Evolutionary conservation across 2,329 filamentous ascomycete genomes (phyloP), one percentile per base, ranked within the genome.

Genomic region (Fusarium multiceps): DNA sequence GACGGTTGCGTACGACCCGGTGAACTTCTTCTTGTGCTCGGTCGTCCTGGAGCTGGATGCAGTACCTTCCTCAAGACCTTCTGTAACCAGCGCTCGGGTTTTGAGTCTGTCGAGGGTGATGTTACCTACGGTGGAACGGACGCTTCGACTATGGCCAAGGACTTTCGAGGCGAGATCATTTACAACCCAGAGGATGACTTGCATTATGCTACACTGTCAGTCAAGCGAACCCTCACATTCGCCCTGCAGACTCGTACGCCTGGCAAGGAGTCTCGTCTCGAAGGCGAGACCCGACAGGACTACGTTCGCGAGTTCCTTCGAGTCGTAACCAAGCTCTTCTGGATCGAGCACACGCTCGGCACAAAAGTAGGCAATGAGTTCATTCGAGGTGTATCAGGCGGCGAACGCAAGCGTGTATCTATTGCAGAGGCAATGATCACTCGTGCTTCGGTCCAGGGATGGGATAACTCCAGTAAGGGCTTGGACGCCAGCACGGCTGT

Each of bases 381-480:
- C 43, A 85, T 92, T n/a, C 86, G 90, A 8, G 81, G 81, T 27
- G 85, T 91, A 0, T 88, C 85, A 6, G 89, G 89, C 25, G 89
- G 89, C 42, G 89, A 91, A 76, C 83, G 88, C 56, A 93, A 94
- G 80, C 89, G 92, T 76, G 92, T 94, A 4, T 90, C 88, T 41
- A 92, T 94, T 66, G 91, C 90, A 2, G 91, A 94, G 76, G 90
- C 30, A 8, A 87, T 91, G 60, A 84, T 86, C 12, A 83, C 82
- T 2, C 79, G 83, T n/a, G 87, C 88, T 3, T 89, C 85, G 0
- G 87, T 93, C 1, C 87, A 91, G 16, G 90, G 88, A 68, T 93
- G 90, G 90, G 91, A 93, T 74, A 93, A 93, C 75, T 89, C 88
- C 0, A 93, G 90, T 5, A 84, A 90, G 55, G 91, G 91, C 16